Evolutionary conservation across 805 yeast genomes (phyloP).

Genomic region (Saccharomycopsis fibuligera): DNA sequence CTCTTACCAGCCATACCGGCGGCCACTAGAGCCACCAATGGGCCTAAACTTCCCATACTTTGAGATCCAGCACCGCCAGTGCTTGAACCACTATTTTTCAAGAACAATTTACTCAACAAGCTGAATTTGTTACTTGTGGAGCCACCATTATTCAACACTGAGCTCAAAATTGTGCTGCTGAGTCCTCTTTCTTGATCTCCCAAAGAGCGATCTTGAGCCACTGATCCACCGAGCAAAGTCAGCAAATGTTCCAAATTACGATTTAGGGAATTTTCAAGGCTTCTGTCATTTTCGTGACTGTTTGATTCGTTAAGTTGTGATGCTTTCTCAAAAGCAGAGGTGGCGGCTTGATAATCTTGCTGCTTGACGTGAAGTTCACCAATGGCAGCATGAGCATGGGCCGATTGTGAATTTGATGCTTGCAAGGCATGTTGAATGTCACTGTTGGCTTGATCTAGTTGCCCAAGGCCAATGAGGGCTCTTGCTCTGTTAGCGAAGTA

Average conservation of each 20-base stretch:
- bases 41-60: conserved; percentile 19
- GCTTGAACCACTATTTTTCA: conserved; percentile 4
- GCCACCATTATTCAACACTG: conserved; percentile 7
- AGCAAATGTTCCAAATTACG: conserved; percentile 8
- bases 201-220: conserved; percentile 16
- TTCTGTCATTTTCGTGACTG: neutral
- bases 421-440: conserved; percentile 4
- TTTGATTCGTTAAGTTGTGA: conserved; percentile 15
- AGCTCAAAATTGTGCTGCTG: conserved; percentile 7
- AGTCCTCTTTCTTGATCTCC: conserved; percentile 19
- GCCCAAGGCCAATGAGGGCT: conserved; percentile 15
- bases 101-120: conserved; percentile 12
- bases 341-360: conserved; percentile 13
- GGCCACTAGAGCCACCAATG: conserved; percentile 17
- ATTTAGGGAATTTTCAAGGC: conserved; percentile 8
- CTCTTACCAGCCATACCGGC: conserved; percentile 3
- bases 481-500: conserved; percentile 16
- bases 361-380: conserved; percentile 15
- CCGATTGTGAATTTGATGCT: conserved; percentile 1
- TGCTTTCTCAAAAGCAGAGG: conserved; percentile 16
- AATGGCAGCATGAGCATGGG: conserved; percentile 14
- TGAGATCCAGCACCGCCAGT: conserved; percentile 12
- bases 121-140: conserved; percentile 14
- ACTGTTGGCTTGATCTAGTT: conserved; percentile 5
- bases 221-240: conserved; percentile 14